phyloP scores from a whole-genome alignment of 305 asterid genomes.

The Lippia alba region DNA sequence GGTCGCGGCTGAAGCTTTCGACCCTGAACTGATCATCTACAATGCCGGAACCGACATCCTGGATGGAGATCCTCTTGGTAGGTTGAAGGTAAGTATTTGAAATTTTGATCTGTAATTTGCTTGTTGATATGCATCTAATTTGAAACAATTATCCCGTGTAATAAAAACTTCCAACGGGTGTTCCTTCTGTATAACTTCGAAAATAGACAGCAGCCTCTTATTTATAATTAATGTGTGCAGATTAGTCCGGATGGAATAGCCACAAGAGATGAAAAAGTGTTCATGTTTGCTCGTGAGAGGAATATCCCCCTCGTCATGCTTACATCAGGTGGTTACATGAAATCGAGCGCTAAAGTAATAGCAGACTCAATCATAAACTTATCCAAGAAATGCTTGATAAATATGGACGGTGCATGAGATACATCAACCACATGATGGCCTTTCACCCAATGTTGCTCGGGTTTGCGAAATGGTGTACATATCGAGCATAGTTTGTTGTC shows the following conservation, averaged over 20 bases:
- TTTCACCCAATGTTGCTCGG: neutral
- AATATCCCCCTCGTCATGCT: slow-evolving; percentile 84
- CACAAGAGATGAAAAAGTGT: slow-evolving; percentile 82
- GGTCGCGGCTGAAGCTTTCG: slow-evolving; percentile 70
- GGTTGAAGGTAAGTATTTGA: slow-evolving; percentile 66
- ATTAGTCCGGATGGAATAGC: slow-evolving; percentile 85
- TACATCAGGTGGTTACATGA: slow-evolving; percentile 98
- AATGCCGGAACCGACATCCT: slow-evolving; percentile 96
- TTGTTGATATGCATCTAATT: slow-evolving; percentile 7
- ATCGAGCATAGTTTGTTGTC: too few species aligned
- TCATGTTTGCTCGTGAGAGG: slow-evolving; percentile 74
- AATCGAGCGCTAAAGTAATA: slow-evolving; percentile 87
- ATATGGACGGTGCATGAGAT: slow-evolving; percentile 39
- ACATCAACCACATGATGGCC: slow-evolving; percentile 24
- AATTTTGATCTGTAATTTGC: slow-evolving; percentile 4
- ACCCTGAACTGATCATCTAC: slow-evolving; percentile 82
- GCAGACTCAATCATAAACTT: slow-evolving; percentile 87
- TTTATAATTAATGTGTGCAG: slow-evolving; percentile 44
- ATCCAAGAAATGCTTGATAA: slow-evolving; percentile 68
- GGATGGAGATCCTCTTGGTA: slow-evolving; percentile 93
- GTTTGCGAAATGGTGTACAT: neutral
- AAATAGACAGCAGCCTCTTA: neutral
- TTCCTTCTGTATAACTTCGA: neutral
- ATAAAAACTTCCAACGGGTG: neutral
- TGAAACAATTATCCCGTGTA: neutral